Evolutionary conservation across 176 grass and related monocot genomes (phyloP).

Genomic region (Lolium multiflorum): DNA sequence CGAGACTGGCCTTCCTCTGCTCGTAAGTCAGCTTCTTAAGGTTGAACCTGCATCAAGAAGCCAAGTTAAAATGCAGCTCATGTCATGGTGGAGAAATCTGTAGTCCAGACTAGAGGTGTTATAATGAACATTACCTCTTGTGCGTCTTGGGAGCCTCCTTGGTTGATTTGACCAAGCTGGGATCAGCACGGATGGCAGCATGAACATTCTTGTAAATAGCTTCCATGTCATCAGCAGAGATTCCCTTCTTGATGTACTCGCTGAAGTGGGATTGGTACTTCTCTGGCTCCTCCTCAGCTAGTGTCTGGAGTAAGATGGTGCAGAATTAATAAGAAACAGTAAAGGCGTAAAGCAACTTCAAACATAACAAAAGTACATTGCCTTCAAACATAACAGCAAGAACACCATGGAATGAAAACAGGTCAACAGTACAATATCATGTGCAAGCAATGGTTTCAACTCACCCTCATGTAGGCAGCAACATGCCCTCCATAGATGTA

Average conservation of each 20-base stretch:
- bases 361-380: neutral
- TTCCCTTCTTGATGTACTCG: conserved; percentile 73
- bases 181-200: conserved; percentile 78
- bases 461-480: conserved; percentile 65
- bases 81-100: neutral
- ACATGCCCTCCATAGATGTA: conserved; percentile 73
- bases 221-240: conserved; percentile 73
- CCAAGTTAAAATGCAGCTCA: neutral
- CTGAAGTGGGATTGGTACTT: conserved; percentile 87
- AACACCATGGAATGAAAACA: neutral
- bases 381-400: too few species aligned
- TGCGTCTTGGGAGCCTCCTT: conserved; percentile 67
- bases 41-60: conserved; percentile 57
- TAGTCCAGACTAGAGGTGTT: neutral
- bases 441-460: conserved; percentile 1
- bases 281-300: conserved; percentile 84
- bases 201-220: conserved; percentile 90
- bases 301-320: conserved; percentile 12
- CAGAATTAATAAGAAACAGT: neutral
- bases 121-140: conserved; percentile 62
- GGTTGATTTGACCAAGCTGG: conserved; percentile 47
- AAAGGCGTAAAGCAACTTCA: neutral
- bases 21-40: conserved; percentile 90
- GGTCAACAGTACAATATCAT: neutral
- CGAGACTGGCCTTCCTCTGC: conserved; percentile 76